A percentile compares a stretch with the other conserved stretches of the same genome.
Evolutionary conservation across 495 filamentous ascomycete genomes (phyloP).

Genomic region (Hypoxylon crocopeplum): DNA sequence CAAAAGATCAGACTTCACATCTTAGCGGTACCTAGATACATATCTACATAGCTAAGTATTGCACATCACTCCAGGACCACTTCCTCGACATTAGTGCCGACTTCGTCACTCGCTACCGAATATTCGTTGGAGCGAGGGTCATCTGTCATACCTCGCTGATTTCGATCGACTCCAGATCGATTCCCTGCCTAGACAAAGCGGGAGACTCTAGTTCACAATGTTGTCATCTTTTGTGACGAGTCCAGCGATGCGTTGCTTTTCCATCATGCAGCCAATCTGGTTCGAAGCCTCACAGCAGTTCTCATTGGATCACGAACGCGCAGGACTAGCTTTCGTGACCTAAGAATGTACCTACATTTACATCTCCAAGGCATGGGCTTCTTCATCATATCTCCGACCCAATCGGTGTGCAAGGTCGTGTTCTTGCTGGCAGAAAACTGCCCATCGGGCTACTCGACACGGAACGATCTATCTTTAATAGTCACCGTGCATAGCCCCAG

Average conservation of each 20-base stretch:
- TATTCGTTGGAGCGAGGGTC: not conserved
- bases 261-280: conserved; percentile 7
- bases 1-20: not conserved
- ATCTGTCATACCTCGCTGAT: not conserved
- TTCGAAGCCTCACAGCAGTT: conserved; percentile 1
- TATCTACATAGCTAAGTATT: too few relatives aligned
- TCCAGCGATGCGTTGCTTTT: conserved; percentile 2
- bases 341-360: not conserved
- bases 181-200: too few relatives aligned
- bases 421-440: conserved; percentile 14
- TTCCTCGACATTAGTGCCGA: not conserved
- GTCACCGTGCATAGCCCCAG: conserved; percentile 33
- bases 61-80: not conserved
- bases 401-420: conserved; percentile 15
- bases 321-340: not conserved
- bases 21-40: too few relatives aligned
- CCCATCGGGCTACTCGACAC: conserved; percentile 20
- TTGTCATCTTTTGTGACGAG: conserved; percentile 5
- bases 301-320: conserved; percentile 18
- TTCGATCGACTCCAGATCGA: conserved; percentile 13
- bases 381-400: conserved; percentile 12
- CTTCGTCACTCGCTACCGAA: conserved; percentile 6
- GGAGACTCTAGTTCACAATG: too few relatives aligned
- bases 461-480: conserved; percentile 18
- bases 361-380: conserved; percentile 2